Evolutionary conservation across 2,329 filamentous ascomycete genomes (phyloP).

Genomic region (Rhinocladiella similis): DNA sequence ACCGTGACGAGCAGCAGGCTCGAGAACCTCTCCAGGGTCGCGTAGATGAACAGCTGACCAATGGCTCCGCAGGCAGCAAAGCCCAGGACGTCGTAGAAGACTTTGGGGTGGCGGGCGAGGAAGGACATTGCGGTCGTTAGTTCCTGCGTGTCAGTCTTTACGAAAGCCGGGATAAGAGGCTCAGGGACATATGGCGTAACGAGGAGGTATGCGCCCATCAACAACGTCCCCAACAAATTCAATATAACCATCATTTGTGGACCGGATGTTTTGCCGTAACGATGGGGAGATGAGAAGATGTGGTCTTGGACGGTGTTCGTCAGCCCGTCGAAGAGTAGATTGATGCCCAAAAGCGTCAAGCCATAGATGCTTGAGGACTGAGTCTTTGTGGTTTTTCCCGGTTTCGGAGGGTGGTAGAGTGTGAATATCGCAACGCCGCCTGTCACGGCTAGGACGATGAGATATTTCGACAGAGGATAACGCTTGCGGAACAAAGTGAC

Average conservation of each 20-base stretch:
- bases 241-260: constrained; percentile 99
- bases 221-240: constrained; percentile 78
- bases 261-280: constrained; percentile 77
- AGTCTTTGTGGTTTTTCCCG: constrained; percentile 50
- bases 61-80: constrained; percentile 89
- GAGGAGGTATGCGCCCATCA: constrained; percentile 76
- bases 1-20: constrained; percentile 92
- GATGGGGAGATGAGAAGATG: constrained; percentile 67
- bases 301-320: constrained; percentile 97
- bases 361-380: constrained; percentile 62
- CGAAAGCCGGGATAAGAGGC: constrained; percentile 66
- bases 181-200: constrained; percentile 76
- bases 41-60: constrained; percentile 97
- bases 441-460: constrained; percentile 87
- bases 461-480: constrained; percentile 95
- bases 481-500: constrained; percentile 84
- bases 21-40: constrained; percentile 89
- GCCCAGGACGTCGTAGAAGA: constrained; percentile 83
- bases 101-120: constrained; percentile 73
- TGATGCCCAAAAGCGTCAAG: constrained; percentile 78
- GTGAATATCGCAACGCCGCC: constrained; percentile 93
- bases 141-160: constrained; percentile 65
- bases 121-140: constrained; percentile 77
- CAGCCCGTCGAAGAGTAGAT: constrained; percentile 90
- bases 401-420: constrained; percentile 70